A percentile compares a stretch with the other conserved stretches of the same genome.
Evolutionary conservation across 371 early-diverging fungal species (phyloP).

Genomic region (Syncephalastrum sp.): DNA sequence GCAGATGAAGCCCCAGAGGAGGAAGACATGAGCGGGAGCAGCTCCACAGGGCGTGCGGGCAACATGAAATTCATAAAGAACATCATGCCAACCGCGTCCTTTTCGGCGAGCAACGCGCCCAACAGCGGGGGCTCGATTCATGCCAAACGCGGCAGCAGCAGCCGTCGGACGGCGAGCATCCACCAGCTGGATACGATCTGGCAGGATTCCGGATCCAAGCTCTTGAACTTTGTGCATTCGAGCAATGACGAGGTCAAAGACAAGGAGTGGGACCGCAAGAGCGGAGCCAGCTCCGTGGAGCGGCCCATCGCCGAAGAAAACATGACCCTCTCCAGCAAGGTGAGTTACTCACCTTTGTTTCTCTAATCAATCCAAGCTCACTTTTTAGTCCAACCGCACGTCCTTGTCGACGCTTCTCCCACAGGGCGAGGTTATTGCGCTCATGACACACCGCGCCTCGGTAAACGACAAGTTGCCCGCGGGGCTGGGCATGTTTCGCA

Average conservation of each 20-base stretch:
- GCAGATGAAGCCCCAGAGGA: constrained; percentile 11
- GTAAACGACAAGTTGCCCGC: constrained; percentile 40
- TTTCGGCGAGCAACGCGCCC: constrained; percentile 28
- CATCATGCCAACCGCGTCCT: constrained; percentile 30
- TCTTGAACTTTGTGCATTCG: constrained; percentile 43
- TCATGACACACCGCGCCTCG: constrained; percentile 27
- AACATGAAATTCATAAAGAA: constrained; percentile 37
- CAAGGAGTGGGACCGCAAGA: constrained; percentile 23
- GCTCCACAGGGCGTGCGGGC: not conserved
- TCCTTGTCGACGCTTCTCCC: constrained; percentile 29
- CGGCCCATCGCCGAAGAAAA: constrained; percentile 18
- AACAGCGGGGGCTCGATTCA: constrained; percentile 9
- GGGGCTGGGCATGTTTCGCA: constrained; percentile 37
- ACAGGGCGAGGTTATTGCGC: constrained; percentile 26
- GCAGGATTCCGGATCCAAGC: constrained; percentile 47
- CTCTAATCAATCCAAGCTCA: not conserved
- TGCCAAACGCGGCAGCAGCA: constrained; percentile 17
- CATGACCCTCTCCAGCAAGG: constrained; percentile 32
- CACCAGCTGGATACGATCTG: constrained; percentile 44
- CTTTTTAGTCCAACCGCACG: constrained; percentile 41
- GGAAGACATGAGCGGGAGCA: not conserved
- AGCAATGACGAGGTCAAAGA: constrained; percentile 13
- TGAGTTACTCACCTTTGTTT: not conserved
- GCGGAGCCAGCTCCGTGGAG: constrained; percentile 20
- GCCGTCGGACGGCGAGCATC: constrained; percentile 43